These are phyloP conservation scores for Didymellaceae sp. DNA, from an alignment of 2,329 filamentous ascomycete species.

Conservation along the genomic window DNA sequence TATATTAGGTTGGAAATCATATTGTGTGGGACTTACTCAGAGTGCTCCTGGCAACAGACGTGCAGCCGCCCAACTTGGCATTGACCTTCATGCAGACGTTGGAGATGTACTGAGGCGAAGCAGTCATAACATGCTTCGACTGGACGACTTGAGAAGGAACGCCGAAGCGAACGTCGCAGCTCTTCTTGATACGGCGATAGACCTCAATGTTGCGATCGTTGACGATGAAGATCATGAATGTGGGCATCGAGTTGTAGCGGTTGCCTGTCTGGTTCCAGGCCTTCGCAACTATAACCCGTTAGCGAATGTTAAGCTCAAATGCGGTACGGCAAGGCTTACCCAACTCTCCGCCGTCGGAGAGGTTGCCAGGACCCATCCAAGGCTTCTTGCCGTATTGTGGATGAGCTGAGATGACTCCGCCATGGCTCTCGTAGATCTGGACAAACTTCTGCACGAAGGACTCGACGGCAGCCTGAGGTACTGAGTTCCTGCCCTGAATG, in stretches of 20 bases:
- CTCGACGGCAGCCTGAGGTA: conserved; percentile 54
- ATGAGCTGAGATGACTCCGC: conserved; percentile 58
- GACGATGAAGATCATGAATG: conserved; percentile 82
- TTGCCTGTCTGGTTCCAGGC: conserved; percentile 64
- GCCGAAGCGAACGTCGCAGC: conserved; percentile 83
- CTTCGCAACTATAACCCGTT: conserved; percentile 53
- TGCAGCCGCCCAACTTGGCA: conserved; percentile 88
- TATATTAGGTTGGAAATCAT: background rate
- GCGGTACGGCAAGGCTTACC: conserved; percentile 23
- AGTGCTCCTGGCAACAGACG: conserved; percentile 58
- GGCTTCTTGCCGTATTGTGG: conserved; percentile 40
- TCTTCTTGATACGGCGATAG: conserved; percentile 90
- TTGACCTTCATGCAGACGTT: conserved; percentile 98
- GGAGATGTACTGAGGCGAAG: conserved; percentile 82
- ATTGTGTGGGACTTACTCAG: conserved; percentile 19
- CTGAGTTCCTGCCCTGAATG: conserved; percentile 58
- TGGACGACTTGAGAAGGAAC: conserved; percentile 85
- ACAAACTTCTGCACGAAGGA: conserved; percentile 68
- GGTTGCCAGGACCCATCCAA: conserved; percentile 39
- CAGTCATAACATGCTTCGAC: conserved; percentile 69
- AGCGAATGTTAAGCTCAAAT: background rate
- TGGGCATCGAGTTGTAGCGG: conserved; percentile 64
- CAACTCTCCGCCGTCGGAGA: conserved; percentile 51
- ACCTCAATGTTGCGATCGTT: conserved; percentile 71
- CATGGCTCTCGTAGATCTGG: conserved; percentile 66